These are phyloP conservation scores for Taxillus chinensis DNA, from an alignment of 164 flowering plant genomes.

Conservation along the genomic window DNA sequence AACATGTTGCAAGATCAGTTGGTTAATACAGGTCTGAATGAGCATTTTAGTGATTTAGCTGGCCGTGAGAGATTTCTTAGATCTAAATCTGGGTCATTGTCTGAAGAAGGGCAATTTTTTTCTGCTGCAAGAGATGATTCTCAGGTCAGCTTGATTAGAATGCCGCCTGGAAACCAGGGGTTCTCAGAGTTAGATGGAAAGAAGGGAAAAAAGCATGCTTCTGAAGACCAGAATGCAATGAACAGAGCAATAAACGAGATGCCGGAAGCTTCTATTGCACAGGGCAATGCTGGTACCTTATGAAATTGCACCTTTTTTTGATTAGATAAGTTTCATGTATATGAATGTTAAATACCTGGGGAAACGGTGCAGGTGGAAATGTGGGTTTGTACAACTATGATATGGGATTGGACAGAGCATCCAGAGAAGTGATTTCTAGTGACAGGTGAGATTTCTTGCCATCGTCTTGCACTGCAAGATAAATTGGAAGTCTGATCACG, in stretches of 20 bases:
- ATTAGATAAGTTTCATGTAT: neutral
- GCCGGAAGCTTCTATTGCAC: neutral
- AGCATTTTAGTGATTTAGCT: constrained; percentile 1
- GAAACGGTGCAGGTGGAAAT: constrained; percentile 8
- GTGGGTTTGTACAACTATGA: constrained; percentile 7
- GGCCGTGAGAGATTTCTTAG: constrained; percentile 2
- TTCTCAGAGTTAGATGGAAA: constrained; percentile 3
- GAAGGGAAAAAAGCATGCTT: neutral
- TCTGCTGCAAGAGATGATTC: neutral
- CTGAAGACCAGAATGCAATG: neutral
- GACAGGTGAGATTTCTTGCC: constrained; percentile 2
- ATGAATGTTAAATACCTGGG: neutral
- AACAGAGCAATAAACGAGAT: constrained; percentile 3
- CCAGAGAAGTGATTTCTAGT: constrained; percentile 7
- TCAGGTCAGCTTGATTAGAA: constrained; percentile 1
- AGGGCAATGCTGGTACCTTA: constrained; percentile 6
- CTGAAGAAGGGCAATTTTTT: neutral
- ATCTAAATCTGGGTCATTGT: neutral
- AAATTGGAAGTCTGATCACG: neutral
- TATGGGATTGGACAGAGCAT: constrained; percentile 2
- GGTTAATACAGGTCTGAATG: neutral
- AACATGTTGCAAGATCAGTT: constrained; percentile 7
- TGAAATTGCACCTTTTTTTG: neutral
- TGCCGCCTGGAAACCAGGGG: neutral
- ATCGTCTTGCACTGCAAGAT: neutral